phyloP scores from a whole-genome alignment of 192 early-diverging fungal genomes.

The Coemansia sp. region DNA sequence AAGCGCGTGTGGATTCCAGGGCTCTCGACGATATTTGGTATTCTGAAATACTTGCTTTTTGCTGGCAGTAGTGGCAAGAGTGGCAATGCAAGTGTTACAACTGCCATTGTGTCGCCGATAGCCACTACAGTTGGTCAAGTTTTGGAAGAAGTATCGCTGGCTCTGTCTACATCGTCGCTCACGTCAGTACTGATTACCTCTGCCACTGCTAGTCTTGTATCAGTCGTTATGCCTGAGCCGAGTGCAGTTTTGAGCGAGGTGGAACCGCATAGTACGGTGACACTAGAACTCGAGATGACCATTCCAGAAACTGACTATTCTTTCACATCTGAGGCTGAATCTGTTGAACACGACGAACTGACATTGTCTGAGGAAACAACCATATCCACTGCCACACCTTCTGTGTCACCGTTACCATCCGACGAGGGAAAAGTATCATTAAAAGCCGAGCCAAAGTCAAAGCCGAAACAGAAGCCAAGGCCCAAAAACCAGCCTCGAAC shows the following conservation, averaged over 20 bases:
- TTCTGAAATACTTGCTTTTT: slow-evolving; percentile 25
- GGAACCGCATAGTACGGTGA: too few species aligned
- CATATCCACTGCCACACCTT: too few species aligned
- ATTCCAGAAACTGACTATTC: too few species aligned
- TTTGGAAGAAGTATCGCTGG: background rate
- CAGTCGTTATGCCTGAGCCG: background rate
- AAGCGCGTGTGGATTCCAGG: slow-evolving; percentile 52
- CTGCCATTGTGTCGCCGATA: background rate
- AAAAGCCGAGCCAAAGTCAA: too few species aligned
- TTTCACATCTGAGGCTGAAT: too few species aligned
- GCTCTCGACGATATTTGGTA: slow-evolving; percentile 21
- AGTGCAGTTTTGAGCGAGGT: too few species aligned
- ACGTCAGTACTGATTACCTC: background rate
- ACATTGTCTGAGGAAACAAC: too few species aligned
- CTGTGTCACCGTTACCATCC: background rate
- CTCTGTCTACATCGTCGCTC: background rate
- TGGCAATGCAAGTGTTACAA: background rate
- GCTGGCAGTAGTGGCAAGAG: background rate
- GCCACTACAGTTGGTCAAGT: background rate
- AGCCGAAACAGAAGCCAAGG: background rate
- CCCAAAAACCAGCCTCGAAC: slow-evolving; percentile 5
- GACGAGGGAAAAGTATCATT: too few species aligned
- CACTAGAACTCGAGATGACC: too few species aligned
- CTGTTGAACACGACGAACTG: too few species aligned
- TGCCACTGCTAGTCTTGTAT: background rate